Conservation (phyloP, 306 rosid species). For the Prunus dulcis region DNA sequence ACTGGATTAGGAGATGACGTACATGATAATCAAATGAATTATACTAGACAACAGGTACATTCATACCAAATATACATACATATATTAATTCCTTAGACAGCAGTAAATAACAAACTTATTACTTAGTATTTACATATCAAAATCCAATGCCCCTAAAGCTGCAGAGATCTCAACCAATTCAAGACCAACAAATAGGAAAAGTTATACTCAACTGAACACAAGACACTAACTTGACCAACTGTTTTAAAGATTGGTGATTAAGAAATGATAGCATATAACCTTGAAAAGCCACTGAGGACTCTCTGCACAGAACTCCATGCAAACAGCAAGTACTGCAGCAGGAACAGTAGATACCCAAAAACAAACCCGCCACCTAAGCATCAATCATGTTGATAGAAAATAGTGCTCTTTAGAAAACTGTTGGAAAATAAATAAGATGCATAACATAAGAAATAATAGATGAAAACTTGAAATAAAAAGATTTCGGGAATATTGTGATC, state of each 20-base stretch:
- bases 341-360: slow-evolving; percentile 76
- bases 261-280: slow-evolving; percentile 40
- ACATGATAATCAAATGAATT: neutral
- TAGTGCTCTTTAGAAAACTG: slow-evolving; percentile 10
- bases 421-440: slow-evolving; percentile 1
- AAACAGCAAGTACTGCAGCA: slow-evolving; percentile 55
- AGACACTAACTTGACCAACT: neutral
- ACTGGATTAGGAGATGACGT: no score
- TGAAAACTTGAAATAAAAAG: neutral
- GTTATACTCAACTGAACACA: neutral
- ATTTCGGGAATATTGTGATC: slow-evolving; percentile 9
- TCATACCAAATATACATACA: neutral
- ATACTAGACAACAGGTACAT: neutral
- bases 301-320: slow-evolving; percentile 86
- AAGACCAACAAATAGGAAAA: neutral
- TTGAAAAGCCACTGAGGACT: slow-evolving; percentile 88
- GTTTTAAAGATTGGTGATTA: slow-evolving; percentile 14
- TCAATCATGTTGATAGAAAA: slow-evolving; percentile 17
- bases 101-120: neutral
- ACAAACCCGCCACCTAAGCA: slow-evolving; percentile 83
- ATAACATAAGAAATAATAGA: slow-evolving; percentile 4
- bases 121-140: neutral
- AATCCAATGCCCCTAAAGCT: neutral
- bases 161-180: neutral
- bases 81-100: neutral